Evolutionary conservation across 225 moss, liverwort and hornwort genomes (phyloP), one percentile per base, ranked within the genome.

Genomic region (Pseudoscleropodium purum): DNA sequence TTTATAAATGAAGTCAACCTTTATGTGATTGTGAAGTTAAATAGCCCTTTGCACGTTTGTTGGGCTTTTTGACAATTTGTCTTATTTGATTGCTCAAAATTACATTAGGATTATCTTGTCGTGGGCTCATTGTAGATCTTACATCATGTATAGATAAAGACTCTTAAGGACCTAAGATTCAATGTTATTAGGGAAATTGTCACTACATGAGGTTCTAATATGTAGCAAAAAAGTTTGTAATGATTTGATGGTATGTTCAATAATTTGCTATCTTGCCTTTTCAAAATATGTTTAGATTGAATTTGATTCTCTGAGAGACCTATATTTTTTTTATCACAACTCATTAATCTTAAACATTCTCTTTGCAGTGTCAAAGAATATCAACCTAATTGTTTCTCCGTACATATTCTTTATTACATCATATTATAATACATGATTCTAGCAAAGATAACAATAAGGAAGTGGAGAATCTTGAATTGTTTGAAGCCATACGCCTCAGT

Each of bases 401-500:
- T 73, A 83, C 5, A 34, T 62, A 74, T 69, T n/a, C 62, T 47
- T 56, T 47, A 86, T 45, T 87, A 27, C 29, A 86, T 86, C 45
- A 36, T 47, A 62, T 21, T 63, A 25, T 45, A 17, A 80, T 36
- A 74, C 73, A 16, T 81, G 65, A 75, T 75, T 82, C 20, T 95
- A 85, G 86, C 92, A 95, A 88, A 57, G 95, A 97, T 73, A 96
- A 96, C 88, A 95, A 96, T 30, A 92, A 91, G 84, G 97, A 98
- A 91, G 96, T 98, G 76, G 98, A 96, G 73, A 92, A 92, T 88
- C 98, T 97, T 20, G 96, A 97, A 93, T 15, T 95, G 43, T 92
- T 98, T 90, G 98, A 98, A 93, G 91, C 96, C 49, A 97, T 98
- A 73, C 96, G 98, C 83, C 92, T 98, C 83, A 97, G 96, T 60